Conservation (phyloP, 768 basidiomycete species). For the Obba rivulosa region DNA sequence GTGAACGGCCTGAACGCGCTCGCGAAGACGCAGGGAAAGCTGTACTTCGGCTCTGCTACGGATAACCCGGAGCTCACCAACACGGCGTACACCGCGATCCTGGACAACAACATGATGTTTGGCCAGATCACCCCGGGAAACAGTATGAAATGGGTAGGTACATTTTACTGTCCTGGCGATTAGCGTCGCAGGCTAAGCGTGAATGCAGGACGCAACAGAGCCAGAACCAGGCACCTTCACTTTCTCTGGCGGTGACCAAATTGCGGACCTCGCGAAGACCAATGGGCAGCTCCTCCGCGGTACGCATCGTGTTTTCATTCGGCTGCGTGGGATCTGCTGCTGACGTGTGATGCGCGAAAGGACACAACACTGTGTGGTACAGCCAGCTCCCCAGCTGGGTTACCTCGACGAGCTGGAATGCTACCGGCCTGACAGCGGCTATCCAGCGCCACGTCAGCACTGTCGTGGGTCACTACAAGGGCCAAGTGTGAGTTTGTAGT, state of each 20-base stretch:
- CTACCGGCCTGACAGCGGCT: slow-evolving; percentile 36
- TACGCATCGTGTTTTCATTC: slow-evolving; percentile 3
- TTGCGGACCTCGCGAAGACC: slow-evolving; percentile 38
- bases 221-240: slow-evolving; percentile 42
- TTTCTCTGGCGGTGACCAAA: slow-evolving; percentile 38
- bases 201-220: slow-evolving; percentile 47
- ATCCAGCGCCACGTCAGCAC: slow-evolving; percentile 44
- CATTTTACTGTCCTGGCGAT: background rate
- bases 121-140: slow-evolving; percentile 41
- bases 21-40: slow-evolving; percentile 35
- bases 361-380: slow-evolving; percentile 42
- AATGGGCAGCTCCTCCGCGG: slow-evolving; percentile 47
- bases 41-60: slow-evolving; percentile 45
- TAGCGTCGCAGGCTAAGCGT: background rate
- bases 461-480: slow-evolving; percentile 48
- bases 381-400: slow-evolving; percentile 51
- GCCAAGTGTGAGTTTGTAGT: slow-evolving; percentile 35
- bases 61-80: slow-evolving; percentile 42
- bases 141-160: slow-evolving; percentile 39
- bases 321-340: background rate
- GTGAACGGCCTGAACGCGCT: slow-evolving; percentile 27
- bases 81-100: slow-evolving; percentile 30
- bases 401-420: slow-evolving; percentile 35
- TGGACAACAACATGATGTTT: slow-evolving; percentile 32
- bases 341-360: background rate